A percentile compares a stretch with the other conserved stretches of the same genome.
phyloP scores from a whole-genome alignment of 2,329 filamentous ascomycete species.

The Leptographium wingfieldii region DNA sequence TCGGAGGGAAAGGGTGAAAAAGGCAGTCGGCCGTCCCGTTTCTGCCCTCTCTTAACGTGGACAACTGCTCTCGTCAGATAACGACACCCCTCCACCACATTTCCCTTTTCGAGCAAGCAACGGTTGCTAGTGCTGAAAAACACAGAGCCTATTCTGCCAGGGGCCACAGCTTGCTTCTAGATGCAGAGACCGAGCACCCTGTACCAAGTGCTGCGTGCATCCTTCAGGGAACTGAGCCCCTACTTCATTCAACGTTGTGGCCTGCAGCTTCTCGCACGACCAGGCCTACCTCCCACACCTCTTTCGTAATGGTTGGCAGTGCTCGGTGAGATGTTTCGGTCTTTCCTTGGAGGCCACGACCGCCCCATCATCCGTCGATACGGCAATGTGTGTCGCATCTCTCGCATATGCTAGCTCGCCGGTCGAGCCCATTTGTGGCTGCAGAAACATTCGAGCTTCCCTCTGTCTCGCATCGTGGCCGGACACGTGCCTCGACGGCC shows the following conservation, averaged over 20 bases:
- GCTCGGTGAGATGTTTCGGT: slow-evolving; percentile 11
- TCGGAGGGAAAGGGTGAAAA: not conserved
- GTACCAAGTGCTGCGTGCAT: not conserved
- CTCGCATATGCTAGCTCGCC: too few relatives aligned
- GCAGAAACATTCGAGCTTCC: too few relatives aligned
- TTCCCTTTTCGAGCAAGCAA: not conserved
- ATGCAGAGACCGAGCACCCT: slow-evolving; percentile 2
- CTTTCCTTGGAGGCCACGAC: not conserved
- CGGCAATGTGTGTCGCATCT: too few relatives aligned
- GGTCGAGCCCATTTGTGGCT: too few relatives aligned
- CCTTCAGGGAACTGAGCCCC: not conserved
- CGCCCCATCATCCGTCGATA: too few relatives aligned
- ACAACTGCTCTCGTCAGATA: not conserved
- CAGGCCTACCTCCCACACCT: not conserved
- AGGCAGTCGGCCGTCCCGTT: not conserved
- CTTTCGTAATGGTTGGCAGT: not conserved
- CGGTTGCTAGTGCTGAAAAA: not conserved
- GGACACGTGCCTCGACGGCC: too few relatives aligned
- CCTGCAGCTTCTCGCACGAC: too few relatives aligned
- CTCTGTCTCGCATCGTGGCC: too few relatives aligned
- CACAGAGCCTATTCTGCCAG: not conserved
- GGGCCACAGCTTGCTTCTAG: slow-evolving; percentile 2
- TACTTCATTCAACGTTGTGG: not conserved
- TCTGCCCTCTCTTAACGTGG: not conserved
- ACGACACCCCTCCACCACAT: not conserved